Conservation (phyloP, 345 rosid species). For the Populus davidiana region DNA sequence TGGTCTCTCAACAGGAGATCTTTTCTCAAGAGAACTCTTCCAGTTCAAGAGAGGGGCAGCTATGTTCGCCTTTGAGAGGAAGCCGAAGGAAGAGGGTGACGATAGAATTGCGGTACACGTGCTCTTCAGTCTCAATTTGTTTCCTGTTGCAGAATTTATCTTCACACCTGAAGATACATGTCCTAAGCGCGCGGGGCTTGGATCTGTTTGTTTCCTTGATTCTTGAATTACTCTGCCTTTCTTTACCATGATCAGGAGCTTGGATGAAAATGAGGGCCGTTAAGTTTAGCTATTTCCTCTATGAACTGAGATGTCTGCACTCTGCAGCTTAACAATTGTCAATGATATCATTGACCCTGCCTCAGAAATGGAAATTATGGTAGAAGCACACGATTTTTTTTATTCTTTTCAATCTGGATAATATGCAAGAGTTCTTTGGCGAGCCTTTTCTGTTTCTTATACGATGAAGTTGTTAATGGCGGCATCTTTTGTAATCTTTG, state of each 20-base stretch:
- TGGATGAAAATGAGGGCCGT: too few relatives aligned
- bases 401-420: background rate
- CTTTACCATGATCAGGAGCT: too few relatives aligned
- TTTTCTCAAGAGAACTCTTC: conserved; percentile 47
- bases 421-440: background rate
- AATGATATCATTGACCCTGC: background rate
- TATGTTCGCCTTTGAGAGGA: conserved; percentile 63
- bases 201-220: background rate
- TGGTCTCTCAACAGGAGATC: conserved; percentile 79
- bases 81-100: background rate
- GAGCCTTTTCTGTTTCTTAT: background rate
- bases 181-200: background rate
- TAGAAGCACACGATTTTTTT: background rate
- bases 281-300: too few relatives aligned
- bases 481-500: background rate
- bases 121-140: background rate
- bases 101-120: too few relatives aligned
- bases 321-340: background rate
- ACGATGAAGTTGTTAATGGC: background rate
- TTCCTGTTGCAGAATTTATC: background rate
- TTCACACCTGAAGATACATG: background rate
- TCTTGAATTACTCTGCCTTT: background rate
- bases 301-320: too few relatives aligned
- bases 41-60: conserved; percentile 54
- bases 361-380: background rate